Conservation (phyloP, 2,329 filamentous ascomycete species). For the Colletotrichum simmondsii region DNA sequence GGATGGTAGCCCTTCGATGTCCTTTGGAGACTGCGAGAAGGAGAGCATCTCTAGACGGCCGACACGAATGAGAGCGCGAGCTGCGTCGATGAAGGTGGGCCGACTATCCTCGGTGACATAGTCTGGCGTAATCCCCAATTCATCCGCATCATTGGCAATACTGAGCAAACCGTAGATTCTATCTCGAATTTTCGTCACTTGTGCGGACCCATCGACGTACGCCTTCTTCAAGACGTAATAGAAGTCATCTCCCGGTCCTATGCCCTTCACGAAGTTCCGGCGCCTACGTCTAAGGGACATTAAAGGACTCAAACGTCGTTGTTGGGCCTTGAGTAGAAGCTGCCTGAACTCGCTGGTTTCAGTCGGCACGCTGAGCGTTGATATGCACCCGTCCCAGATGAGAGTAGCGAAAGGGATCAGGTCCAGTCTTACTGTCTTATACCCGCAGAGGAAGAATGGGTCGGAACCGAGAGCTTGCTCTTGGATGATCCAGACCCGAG, state of each 20-base stretch:
- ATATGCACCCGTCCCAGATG: constrained; percentile 32
- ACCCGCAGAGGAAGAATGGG: constrained; percentile 42
- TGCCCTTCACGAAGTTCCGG: constrained; percentile 28
- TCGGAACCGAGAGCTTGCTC: constrained; percentile 41
- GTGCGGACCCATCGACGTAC: constrained; percentile 28
- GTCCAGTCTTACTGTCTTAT: constrained; percentile 39
- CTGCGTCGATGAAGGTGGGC: constrained; percentile 12
- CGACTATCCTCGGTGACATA: constrained; percentile 5
- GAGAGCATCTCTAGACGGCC: constrained; percentile 23
- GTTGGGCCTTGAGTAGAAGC: neutral
- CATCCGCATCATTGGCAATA: constrained; percentile 25
- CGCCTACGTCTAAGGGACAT: constrained; percentile 5
- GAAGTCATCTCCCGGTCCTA: constrained; percentile 35
- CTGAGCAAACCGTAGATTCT: constrained; percentile 40
- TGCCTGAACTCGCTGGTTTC: neutral
- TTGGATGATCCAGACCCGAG: constrained; percentile 43
- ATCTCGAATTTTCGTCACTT: constrained; percentile 36
- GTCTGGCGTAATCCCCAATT: constrained; percentile 18
- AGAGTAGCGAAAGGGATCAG: constrained; percentile 38
- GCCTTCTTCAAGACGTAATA: constrained; percentile 36
- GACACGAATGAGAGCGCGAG: constrained; percentile 13
- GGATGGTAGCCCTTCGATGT: constrained; percentile 40
- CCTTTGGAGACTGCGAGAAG: constrained; percentile 28
- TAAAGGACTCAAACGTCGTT: neutral
- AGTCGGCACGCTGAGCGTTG: neutral